phyloP scores from a whole-genome alignment of 108 stramenopile species.

The Conticribra weissflogii region DNA sequence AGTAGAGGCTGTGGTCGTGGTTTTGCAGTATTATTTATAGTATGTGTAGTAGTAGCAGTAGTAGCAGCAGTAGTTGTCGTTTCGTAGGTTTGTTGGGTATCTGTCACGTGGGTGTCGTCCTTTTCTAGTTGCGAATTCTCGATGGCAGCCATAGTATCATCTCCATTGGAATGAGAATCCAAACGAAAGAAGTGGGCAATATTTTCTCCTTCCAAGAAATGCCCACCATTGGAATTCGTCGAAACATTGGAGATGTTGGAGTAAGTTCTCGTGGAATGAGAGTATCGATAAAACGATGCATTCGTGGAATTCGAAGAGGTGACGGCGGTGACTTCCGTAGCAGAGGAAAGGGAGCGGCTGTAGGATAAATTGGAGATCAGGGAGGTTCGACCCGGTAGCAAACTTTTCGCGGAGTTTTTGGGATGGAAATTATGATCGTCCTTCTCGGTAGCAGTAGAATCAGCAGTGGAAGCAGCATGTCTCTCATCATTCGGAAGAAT shows the following conservation, averaged over 20 bases:
- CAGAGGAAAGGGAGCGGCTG: not conserved
- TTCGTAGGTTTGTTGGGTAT: no score
- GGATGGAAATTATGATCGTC: not conserved
- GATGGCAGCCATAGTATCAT: no score
- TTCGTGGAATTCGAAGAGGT: not conserved
- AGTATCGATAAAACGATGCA: constrained; percentile 2
- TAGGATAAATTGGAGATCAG: constrained; percentile 5
- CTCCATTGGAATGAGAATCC: no score
- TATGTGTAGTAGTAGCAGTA: no score
- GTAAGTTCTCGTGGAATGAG: not conserved
- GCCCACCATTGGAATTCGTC: not conserved
- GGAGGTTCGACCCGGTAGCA: constrained; percentile 5
- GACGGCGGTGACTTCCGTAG: not conserved
- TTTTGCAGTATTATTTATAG: no score
- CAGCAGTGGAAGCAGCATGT: not conserved
- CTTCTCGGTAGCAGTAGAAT: not conserved
- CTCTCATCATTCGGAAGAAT: no score
- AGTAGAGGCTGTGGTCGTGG: constrained; percentile 2
- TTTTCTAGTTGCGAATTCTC: no score
- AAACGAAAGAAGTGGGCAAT: no score
- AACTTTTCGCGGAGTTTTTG: no score
- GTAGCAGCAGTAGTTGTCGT: no score
- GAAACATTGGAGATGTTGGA: not conserved
- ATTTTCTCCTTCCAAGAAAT: not conserved
- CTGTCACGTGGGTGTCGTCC: no score